A percentile compares a stretch with the other conserved stretches of the same genome.
Evolutionary conservation across 2,329 filamentous ascomycete species (phyloP).

Genomic region (Ceratocystis variospora): DNA sequence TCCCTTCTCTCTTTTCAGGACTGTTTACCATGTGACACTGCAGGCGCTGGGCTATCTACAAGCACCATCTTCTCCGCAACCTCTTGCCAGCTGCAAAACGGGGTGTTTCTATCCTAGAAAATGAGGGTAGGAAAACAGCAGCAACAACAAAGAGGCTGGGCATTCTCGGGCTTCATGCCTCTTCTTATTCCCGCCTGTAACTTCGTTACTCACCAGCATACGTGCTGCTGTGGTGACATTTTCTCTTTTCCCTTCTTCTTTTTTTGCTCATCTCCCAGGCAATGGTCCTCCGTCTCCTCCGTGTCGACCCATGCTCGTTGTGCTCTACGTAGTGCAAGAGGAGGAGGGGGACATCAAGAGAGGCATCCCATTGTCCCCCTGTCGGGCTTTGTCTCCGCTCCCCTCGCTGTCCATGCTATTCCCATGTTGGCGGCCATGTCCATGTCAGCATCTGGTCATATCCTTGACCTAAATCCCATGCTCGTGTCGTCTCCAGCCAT

Average conservation of each 20-base stretch:
- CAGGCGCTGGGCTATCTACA: too few species aligned
- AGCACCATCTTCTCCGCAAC: too few species aligned
- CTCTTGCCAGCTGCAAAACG: too few species aligned
- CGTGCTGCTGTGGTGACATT: not conserved
- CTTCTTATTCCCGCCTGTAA: too few species aligned
- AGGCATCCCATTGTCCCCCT: slow-evolving; percentile 7
- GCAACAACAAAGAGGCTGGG: too few species aligned
- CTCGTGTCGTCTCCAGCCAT: not conserved
- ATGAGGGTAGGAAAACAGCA: too few species aligned
- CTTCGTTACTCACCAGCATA: not conserved
- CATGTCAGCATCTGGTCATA: not conserved
- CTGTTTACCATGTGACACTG: too few species aligned
- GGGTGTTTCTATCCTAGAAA: too few species aligned
- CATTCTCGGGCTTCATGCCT: too few species aligned
- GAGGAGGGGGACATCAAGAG: not conserved
- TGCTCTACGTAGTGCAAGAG: not conserved
- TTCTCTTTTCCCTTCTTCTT: not conserved
- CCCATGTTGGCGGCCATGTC: not conserved
- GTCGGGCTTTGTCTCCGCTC: not conserved
- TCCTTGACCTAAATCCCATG: not conserved
- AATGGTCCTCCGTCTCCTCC: not conserved
- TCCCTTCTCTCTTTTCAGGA: too few species aligned
- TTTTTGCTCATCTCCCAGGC: not conserved
- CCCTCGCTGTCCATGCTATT: not conserved
- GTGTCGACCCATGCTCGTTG: not conserved